Conservation (phyloP, 257 asterid species). For the Solanum rostratum region DNA sequence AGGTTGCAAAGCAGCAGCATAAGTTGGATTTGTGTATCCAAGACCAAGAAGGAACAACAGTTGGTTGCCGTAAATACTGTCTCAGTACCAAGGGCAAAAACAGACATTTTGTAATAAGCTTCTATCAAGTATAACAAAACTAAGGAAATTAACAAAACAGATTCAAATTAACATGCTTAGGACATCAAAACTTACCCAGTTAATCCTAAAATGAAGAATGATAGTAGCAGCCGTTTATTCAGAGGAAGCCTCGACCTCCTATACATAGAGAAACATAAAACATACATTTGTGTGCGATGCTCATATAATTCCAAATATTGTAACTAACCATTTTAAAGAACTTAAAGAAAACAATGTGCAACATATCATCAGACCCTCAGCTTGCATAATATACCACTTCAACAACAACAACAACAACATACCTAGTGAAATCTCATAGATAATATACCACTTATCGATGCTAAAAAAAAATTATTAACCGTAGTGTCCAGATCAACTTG, state of each 20-base stretch:
- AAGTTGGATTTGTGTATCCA: constrained; percentile 88
- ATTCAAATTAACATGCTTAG: background rate
- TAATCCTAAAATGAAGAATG: constrained; percentile 93
- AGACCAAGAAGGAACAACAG: constrained; percentile 92
- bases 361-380: background rate
- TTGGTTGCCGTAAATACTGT: constrained; percentile 87
- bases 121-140: background rate
- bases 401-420: too few species aligned
- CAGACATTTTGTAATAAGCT: background rate
- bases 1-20: constrained; percentile 98
- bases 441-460: background rate
- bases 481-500: too few species aligned
- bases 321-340: background rate
- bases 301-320: background rate
- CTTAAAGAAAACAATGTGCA: background rate
- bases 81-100: constrained; percentile 7
- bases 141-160: background rate
- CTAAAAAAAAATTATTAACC: too few species aligned
- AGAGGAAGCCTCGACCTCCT: constrained; percentile 69
- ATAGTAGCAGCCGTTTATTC: constrained; percentile 40
- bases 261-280: background rate
- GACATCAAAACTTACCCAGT: constrained; percentile 59
- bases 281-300: background rate
- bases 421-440: too few species aligned
- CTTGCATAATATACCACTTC: too few species aligned